These are phyloP conservation scores for Malus domestica DNA, from an alignment of 306 rosid genomes.

Conservation along the genomic window DNA sequence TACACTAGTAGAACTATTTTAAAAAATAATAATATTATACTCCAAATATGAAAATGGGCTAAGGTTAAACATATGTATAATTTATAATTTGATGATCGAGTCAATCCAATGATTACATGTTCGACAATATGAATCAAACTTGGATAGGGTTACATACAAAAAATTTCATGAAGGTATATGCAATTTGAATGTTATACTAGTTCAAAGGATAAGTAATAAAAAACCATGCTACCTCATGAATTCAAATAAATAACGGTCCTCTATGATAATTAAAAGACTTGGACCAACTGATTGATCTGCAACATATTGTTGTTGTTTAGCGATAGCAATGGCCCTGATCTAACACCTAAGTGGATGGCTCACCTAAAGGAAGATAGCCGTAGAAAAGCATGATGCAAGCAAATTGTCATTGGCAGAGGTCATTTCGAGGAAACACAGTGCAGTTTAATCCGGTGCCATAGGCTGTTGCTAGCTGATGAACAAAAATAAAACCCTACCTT, in stretches of 20 bases:
- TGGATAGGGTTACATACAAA: not conserved
- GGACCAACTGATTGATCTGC: not conserved
- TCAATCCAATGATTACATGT: not conserved
- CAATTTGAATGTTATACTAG: not conserved
- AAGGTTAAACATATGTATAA: no score
- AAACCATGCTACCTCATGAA: not conserved
- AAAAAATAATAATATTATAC: no score
- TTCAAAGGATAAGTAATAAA: not conserved
- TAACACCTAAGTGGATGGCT: not conserved
- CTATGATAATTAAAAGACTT: not conserved
- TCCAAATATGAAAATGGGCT: no score
- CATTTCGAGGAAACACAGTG: not conserved
- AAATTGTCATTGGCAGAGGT: not conserved
- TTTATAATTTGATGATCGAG: not conserved
- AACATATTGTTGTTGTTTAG: not conserved
- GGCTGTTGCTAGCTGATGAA: constrained; percentile 5
- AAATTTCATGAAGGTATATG: not conserved
- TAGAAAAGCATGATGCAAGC: not conserved
- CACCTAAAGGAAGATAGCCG: not conserved
- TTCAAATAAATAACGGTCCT: not conserved
- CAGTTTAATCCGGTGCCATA: not conserved
- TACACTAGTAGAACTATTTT: not conserved
- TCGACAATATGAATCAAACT: not conserved
- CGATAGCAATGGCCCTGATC: not conserved
- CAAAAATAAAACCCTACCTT: constrained; percentile 24